Evolutionary conservation across 768 basidiomycete species (phyloP).

Genomic region (Kwoniella bestiolae): DNA sequence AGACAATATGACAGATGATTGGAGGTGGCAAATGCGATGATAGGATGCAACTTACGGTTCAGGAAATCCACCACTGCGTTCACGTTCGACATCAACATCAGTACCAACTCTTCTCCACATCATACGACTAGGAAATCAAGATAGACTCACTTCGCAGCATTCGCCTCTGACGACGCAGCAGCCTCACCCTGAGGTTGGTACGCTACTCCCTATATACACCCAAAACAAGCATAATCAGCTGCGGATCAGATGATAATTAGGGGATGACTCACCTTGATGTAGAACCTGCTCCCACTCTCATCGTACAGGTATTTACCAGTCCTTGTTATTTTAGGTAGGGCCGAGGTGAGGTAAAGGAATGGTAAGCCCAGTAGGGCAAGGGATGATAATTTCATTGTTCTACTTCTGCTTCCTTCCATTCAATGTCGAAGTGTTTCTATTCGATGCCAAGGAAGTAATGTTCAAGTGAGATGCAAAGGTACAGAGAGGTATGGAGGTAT

Average conservation of each 20-base stretch:
- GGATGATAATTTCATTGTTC: conserved; percentile 10
- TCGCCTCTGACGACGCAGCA: conserved; percentile 42
- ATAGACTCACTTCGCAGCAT: conserved; percentile 51
- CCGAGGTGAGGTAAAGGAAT: conserved; percentile 46
- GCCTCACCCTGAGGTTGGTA: conserved; percentile 53
- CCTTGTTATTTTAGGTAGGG: conserved; percentile 71
- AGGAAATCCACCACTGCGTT: conserved; percentile 54
- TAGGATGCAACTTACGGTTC: conserved; percentile 59
- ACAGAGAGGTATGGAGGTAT: neutral
- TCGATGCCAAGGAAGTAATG: neutral
- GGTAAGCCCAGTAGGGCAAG: conserved; percentile 14
- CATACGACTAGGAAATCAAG: neutral
- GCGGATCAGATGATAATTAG: too few relatives aligned
- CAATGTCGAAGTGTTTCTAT: neutral
- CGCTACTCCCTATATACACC: conserved; percentile 44
- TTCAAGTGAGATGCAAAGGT: neutral
- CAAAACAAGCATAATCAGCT: neutral
- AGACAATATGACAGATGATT: neutral
- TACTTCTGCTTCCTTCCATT: neutral
- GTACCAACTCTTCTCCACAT: neutral
- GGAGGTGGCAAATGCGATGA: neutral
- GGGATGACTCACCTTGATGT: conserved; percentile 70
- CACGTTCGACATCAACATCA: neutral
- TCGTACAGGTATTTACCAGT: conserved; percentile 80
- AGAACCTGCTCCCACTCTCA: conserved; percentile 75